Base-by-base conservation (phyloP, 805 yeast genomes). In the Barnettozyma populi region DNA sequence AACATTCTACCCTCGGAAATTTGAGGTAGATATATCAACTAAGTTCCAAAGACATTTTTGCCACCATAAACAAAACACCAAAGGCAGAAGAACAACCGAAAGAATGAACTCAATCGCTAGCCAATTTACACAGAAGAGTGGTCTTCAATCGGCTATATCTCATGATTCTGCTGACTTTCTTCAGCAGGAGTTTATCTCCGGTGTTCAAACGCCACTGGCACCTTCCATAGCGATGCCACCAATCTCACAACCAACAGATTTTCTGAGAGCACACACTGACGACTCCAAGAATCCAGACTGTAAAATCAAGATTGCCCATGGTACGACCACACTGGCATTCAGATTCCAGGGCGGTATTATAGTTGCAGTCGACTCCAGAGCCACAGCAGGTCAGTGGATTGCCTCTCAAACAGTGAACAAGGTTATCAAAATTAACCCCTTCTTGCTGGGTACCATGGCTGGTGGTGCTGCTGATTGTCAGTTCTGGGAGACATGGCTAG, bases 391-490 rank as follows among this genome's bases (percentile, higher is more conserved):
- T 41, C 83, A 86, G 61, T 92, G 97, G 97, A 85, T 94, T 59
- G 98, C 97, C 19, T 90, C 97, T 14, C 97, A 90, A 67, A 90
- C 97, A 3, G 99, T 94, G 54, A 92, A 92, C 70, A 94, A 94
- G 69, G 99, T 94, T 47, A 90, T 94, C 61, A 92, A 92, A 68
- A 94, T 94, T 70, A 94, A 94, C 68, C 97, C 97, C 46, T 86
- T 87, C 66, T 71, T 94, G 54, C 76, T 94, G 59, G 99, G 99
- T 55, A 94, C 99, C 19, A 83, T 94, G 97, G 99, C 99, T 31
- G 99, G 99, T 71, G 98, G 98, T 73, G 99, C 99, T 43, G 98
- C 98, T 29, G 99, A 94, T 71, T 94, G 99, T 75, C 99, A 94
- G 68, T 94, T 76, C 70, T 94, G 99, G 99, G 98, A 94, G 71